phyloP scores from a whole-genome alignment of 2,329 filamentous ascomycete genomes.

The Cordyceps fumosorosea region DNA sequence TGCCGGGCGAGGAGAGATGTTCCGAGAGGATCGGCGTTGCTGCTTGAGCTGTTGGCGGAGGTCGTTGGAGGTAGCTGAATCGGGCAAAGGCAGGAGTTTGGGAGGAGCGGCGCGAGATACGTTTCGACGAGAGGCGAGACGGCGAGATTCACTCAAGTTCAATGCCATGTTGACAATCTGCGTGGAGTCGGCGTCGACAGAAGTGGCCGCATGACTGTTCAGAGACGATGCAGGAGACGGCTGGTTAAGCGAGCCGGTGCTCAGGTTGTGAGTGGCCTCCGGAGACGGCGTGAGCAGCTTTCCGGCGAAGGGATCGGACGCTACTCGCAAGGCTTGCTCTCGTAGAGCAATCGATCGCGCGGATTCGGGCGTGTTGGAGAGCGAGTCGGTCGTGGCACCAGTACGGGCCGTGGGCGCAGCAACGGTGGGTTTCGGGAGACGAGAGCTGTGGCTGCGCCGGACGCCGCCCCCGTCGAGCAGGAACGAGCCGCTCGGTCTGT shows the following conservation, averaged over 20 bases:
- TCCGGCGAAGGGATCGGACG: neutral
- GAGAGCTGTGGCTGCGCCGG: constrained; percentile 2
- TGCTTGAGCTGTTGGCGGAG: constrained; percentile 66
- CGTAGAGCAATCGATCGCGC: neutral
- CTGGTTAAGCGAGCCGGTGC: constrained; percentile 4
- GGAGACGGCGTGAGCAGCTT: neutral
- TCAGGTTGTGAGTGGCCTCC: neutral
- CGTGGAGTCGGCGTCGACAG: constrained; percentile 66
- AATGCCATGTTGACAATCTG: constrained; percentile 92
- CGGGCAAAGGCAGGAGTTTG: constrained; percentile 44
- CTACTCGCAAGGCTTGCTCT: constrained; percentile 1
- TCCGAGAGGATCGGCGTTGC: constrained; percentile 57
- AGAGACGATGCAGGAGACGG: constrained; percentile 5
- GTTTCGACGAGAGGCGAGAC: constrained; percentile 54
- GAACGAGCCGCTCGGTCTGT: constrained; percentile 15
- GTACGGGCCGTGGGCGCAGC: neutral
- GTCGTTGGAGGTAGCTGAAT: constrained; percentile 49
- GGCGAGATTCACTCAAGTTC: constrained; percentile 75
- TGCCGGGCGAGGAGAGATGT: constrained; percentile 51
- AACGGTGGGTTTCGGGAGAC: neutral
- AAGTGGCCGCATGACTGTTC: constrained; percentile 21
- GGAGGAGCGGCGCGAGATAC: constrained; percentile 45
- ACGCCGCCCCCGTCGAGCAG: constrained; percentile 1
- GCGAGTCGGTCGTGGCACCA: neutral
- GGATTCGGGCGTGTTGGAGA: constrained; percentile 1